Percentiles rank a stretch among this genome's conserved stretches.
These are phyloP conservation scores for Pleurotus salmoneostramineus DNA, from an alignment of 768 basidiomycete genomes.

Conservation along the genomic window DNA sequence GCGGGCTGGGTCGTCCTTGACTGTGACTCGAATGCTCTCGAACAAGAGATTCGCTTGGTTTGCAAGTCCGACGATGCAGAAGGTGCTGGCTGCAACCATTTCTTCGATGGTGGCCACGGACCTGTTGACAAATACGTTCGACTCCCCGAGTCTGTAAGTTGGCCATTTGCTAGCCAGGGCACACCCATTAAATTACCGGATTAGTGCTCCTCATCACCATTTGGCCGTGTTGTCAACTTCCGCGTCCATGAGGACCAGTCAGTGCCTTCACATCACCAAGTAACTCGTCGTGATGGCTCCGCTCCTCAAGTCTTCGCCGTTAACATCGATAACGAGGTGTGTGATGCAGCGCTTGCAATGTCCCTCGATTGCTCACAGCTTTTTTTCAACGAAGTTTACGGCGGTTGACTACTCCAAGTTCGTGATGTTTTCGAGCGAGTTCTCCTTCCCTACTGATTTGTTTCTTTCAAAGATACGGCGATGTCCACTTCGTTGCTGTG, in stretches of 20 bases:
- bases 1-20: slow-evolving; percentile 5
- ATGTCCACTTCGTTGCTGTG: slow-evolving; percentile 1
- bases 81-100: slow-evolving; percentile 31
- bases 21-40: slow-evolving; percentile 1
- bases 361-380: not conserved
- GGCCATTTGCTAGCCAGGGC: not conserved
- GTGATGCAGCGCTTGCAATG: not conserved
- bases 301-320: not conserved
- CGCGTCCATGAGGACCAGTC: slow-evolving; percentile 40
- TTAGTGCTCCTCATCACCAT: slow-evolving; percentile 36
- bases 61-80: slow-evolving; percentile 15
- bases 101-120: slow-evolving; percentile 27
- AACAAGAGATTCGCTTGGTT: slow-evolving; percentile 4
- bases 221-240: slow-evolving; percentile 35
- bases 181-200: not conserved
- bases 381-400: not conserved
- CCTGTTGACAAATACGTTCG: slow-evolving; percentile 49
- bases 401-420: not conserved
- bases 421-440: too few relatives aligned
- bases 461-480: not conserved
- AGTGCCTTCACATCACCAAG: slow-evolving; percentile 22
- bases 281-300: not conserved
- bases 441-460: too few relatives aligned
- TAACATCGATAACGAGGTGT: not conserved
- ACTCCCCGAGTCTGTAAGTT: slow-evolving; percentile 46